A percentile compares a stretch with the other conserved stretches of the same genome.
Evolutionary conservation across 2,329 filamentous ascomycete genomes (phyloP).

Genomic region (Colletotrichum endophyticum): DNA sequence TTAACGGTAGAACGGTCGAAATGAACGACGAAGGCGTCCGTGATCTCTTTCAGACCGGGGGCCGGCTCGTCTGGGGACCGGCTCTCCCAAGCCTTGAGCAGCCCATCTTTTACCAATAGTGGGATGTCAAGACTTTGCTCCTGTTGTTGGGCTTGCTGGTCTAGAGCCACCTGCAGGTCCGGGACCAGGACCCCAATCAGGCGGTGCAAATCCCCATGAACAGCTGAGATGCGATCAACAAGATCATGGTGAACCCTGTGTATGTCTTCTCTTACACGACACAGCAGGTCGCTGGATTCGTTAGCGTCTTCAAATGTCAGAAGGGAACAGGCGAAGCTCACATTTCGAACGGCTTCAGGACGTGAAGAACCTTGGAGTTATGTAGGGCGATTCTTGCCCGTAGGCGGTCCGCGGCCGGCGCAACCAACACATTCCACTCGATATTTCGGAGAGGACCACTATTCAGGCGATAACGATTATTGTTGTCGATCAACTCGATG

Average conservation of each 20-base stretch:
- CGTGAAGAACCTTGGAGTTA: conserved; percentile 35
- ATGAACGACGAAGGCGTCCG: conserved; percentile 36
- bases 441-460: conserved; percentile 33
- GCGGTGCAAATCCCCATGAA: conserved; percentile 21
- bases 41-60: conserved; percentile 26
- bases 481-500: conserved; percentile 29
- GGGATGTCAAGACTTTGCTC: conserved; percentile 23
- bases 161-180: conserved; percentile 21
- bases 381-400: conserved; percentile 36
- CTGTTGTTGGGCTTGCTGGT: conserved; percentile 11
- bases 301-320: neutral
- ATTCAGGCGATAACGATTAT: conserved; percentile 30
- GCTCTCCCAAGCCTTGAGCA: conserved; percentile 1
- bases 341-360: conserved; percentile 41
- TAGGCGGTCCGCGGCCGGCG: conserved; percentile 34
- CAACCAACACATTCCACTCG: conserved; percentile 40
- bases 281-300: conserved; percentile 33
- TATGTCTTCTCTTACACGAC: conserved; percentile 28
- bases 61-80: neutral
- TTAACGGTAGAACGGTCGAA: conserved; percentile 29
- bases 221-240: conserved; percentile 6
- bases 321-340: conserved; percentile 18
- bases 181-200: conserved; percentile 25
- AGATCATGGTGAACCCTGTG: conserved; percentile 23
- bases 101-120: conserved; percentile 22